These are phyloP conservation scores for Tetrapisispora namnaoensis DNA, from an alignment of 805 yeast genomes.

Conservation along the genomic window DNA sequence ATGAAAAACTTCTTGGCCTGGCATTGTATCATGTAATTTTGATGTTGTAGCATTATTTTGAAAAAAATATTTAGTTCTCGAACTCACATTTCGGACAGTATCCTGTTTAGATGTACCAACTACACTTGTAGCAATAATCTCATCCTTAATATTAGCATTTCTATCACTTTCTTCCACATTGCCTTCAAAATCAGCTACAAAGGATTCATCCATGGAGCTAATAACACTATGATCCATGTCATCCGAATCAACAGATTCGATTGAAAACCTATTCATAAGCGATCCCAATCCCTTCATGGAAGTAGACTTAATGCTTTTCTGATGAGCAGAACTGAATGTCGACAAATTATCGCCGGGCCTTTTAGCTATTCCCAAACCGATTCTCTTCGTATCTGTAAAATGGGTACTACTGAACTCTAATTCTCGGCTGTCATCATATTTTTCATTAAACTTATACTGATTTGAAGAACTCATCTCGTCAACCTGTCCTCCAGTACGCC, in stretches of 20 bases:
- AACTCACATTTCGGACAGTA: not conserved
- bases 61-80: constrained; percentile 2
- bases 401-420: not conserved
- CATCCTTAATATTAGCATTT: not conserved
- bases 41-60: not conserved
- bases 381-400: constrained; percentile 10
- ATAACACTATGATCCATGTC: constrained; percentile 1
- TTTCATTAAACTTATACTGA: too few relatives aligned
- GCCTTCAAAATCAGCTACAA: not conserved
- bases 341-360: constrained; percentile 28
- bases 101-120: not conserved
- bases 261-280: not conserved
- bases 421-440: not conserved
- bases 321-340: constrained; percentile 1
- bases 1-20: not conserved
- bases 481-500: not conserved
- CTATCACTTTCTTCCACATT: not conserved
- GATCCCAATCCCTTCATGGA: not conserved
- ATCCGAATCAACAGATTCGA: constrained; percentile 1
- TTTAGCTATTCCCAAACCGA: constrained; percentile 24
- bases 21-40: not conserved
- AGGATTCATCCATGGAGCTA: not conserved
- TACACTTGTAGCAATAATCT: too few relatives aligned
- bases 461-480: not conserved
- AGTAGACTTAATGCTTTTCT: not conserved